phyloP scores from a whole-genome alignment of 2,329 filamentous ascomycete species.

The Sordariomycetes sp. region DNA sequence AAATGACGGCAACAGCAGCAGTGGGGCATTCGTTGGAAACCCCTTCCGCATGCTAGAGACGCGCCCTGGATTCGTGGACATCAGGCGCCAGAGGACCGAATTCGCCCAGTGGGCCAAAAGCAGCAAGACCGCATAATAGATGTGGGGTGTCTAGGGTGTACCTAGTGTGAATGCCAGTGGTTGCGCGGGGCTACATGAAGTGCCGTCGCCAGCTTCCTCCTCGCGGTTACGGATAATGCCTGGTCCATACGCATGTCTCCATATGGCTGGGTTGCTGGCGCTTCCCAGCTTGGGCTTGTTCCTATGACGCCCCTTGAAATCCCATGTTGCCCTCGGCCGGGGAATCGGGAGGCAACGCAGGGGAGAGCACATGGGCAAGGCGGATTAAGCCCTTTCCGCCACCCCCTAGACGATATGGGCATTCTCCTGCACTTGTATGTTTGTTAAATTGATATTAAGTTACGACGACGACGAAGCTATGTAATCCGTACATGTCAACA shows the following conservation, averaged over 20 bases:
- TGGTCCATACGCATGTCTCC: not conserved
- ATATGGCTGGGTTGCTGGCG: not conserved
- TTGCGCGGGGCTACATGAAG: not conserved
- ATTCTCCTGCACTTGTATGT: not conserved
- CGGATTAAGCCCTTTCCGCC: not conserved
- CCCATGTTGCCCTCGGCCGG: not conserved
- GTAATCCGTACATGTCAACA: not conserved
- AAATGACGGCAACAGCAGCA: conserved; percentile 58
- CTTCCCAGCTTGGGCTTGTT: not conserved
- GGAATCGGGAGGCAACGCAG: not conserved
- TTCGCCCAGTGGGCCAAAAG: conserved; percentile 64
- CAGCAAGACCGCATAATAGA: conserved; percentile 2
- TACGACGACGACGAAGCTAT: not conserved
- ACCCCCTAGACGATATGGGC: not conserved
- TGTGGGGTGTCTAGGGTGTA: not conserved
- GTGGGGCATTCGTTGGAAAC: conserved; percentile 63
- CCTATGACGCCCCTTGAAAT: not conserved
- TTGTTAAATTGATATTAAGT: no score
- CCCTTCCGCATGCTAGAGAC: conserved; percentile 73
- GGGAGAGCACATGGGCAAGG: not conserved
- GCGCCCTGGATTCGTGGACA: conserved; percentile 76
- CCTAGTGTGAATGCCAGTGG: not conserved
- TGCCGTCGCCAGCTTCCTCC: not conserved
- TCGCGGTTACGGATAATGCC: not conserved
- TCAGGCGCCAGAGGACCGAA: conserved; percentile 68